A percentile compares a stretch with the other conserved stretches of the same genome.
Evolutionary conservation across 345 rosid genomes (phyloP).

Genomic region (Angophora floribunda): DNA sequence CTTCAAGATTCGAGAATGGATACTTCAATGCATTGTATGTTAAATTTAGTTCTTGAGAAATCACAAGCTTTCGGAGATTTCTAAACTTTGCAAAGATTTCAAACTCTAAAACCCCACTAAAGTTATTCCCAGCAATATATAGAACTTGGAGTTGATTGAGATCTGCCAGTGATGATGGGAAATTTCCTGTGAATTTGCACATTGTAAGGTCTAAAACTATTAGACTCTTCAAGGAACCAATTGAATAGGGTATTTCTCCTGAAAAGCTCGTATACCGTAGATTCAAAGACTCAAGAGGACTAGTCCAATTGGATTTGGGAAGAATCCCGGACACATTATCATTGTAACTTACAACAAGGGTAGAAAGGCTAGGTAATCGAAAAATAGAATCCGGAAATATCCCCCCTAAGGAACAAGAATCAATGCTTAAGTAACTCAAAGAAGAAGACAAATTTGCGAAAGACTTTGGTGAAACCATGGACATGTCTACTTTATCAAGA

Average conservation of each 20-base stretch:
- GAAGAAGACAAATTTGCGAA: background rate
- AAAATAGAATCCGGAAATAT: too few relatives aligned
- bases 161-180: fast-evolving
- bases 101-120: background rate
- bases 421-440: too few relatives aligned
- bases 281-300: background rate
- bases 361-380: background rate
- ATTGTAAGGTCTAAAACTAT: fast-evolving
- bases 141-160: background rate
- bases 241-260: background rate
- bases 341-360: fast-evolving
- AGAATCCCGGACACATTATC: fast-evolving
- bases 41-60: too few relatives aligned
- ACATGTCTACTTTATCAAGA: background rate
- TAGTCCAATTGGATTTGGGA: background rate
- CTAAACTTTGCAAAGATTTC: background rate
- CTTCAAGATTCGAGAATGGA: background rate
- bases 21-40: background rate
- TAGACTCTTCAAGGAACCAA: background rate
- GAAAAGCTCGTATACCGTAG: fast-evolving
- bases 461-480: background rate
- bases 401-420: fast-evolving
- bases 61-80: background rate
- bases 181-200: background rate
- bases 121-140: fast-evolving